phyloP scores from a whole-genome alignment of 176 grass and related monocot species.

The Juncus inflexus region DNA sequence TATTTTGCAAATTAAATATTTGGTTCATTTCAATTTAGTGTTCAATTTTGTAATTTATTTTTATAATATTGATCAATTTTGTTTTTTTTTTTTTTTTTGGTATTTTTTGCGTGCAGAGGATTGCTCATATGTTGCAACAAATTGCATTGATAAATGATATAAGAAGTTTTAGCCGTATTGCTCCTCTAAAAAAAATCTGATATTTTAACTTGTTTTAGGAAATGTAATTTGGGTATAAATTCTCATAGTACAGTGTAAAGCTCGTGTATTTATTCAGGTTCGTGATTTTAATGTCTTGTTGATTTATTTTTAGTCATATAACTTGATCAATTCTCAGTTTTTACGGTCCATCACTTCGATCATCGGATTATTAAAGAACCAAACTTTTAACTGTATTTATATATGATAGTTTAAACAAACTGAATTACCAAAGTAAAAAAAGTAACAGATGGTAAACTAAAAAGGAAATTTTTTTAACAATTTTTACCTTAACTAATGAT shows the following conservation, averaged over 20 bases:
- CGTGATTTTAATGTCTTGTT: background rate
- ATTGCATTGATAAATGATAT: conserved; percentile 35
- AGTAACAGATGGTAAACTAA: no score
- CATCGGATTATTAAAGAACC: no score
- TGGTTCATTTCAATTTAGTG: background rate
- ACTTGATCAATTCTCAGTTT: no score
- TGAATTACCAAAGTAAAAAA: no score
- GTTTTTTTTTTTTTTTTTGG: background rate
- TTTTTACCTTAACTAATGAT: no score
- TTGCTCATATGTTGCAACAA: conserved; percentile 31
- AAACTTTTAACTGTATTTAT: no score
- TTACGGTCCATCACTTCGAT: no score
- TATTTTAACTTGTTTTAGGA: background rate
- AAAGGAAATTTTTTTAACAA: no score
- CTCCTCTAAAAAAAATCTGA: conserved; percentile 11
- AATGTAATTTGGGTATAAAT: background rate
- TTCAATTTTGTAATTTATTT: conserved; percentile 6
- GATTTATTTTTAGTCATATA: no score
- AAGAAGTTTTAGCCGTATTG: conserved; percentile 18
- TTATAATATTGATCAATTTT: background rate
- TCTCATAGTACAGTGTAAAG: no score
- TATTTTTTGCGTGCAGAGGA: conserved; percentile 29
- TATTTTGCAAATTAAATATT: background rate
- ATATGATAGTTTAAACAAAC: no score
- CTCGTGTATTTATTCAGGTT: background rate